Percentiles rank a stretch among this genome's conserved stretches.
Conservation (phyloP, 176 grass and related monocot species). For the Cocos nucifera region DNA sequence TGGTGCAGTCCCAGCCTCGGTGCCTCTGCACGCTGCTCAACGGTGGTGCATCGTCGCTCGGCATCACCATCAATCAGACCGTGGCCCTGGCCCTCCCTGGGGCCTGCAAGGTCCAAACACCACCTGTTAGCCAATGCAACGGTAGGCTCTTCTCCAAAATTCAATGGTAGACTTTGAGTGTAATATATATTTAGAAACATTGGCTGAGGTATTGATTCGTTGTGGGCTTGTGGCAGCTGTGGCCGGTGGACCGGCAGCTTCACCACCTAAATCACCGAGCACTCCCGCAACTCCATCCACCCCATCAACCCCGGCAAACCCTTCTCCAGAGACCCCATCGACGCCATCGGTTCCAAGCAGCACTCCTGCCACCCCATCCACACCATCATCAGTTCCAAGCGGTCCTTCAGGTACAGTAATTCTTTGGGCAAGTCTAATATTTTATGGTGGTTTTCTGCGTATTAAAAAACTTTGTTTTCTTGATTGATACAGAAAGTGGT, state of each 20-base stretch:
- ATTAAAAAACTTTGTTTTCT: no score
- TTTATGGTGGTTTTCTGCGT: no score
- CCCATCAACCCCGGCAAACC: not conserved
- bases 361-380: not conserved
- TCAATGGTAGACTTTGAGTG: not conserved
- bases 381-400: not conserved
- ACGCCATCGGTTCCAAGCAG: not conserved
- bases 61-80: slow-evolving; percentile 5
- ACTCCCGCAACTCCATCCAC: slow-evolving; percentile 7
- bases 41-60: not conserved
- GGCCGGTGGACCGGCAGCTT: not conserved
- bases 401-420: no score
- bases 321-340: no score
- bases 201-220: not conserved
- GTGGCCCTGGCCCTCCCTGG: not conserved
- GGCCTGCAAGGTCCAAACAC: not conserved
- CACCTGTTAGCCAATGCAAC: not conserved
- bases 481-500: not conserved
- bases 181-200: not conserved
- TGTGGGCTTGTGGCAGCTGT: not conserved
- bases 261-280: not conserved
- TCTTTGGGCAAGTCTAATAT: no score
- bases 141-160: not conserved
- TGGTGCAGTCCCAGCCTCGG: not conserved
- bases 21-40: slow-evolving; percentile 12